Base-by-base conservation (phyloP, 1,139 yeast genomes). In the Pichia sp. region DNA sequence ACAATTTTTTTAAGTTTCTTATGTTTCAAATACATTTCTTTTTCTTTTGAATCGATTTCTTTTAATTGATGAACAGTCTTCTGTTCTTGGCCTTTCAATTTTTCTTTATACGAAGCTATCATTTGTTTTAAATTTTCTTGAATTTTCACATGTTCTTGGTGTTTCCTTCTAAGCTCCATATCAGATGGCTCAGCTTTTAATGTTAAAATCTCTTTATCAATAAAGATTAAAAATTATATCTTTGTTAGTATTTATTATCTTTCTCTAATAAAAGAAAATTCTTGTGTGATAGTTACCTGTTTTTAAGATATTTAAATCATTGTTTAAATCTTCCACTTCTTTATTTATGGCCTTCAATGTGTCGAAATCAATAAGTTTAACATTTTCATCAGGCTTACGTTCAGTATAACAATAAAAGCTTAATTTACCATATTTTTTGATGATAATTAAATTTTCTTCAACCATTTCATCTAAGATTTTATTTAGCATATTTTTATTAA, bases 381-480 rank as follows among this genome's bases (percentile, higher is more conserved):
- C 25, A 20, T 34, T 33, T 3, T 23, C 43, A 6, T 41, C 35
- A 12, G 20, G 16, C 27, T 38, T 34, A 1, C 29, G 39, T 12
- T 35, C 43, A 9, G 6, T 59, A 40, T 64, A 65, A 30, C 65
- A 63, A 47, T 67, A 69, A 33, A 66, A 67, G 4, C 53, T 55
- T 22, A 65, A 55, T 47, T 68, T 69, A 0, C 73, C 74, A 40
- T 66, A 65, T 2, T 59, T 43, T 48, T 67, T 69, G 2, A 60
- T 55, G 6, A 62, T 47, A 25, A 69, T 52, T 34, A 59, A 62
- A 2, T 54, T 56, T 20, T 59, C 56, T 9, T 46, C 50, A 8
- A 56, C 62, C 35, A 69, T 52, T 12, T 48, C 50, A 7, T 67
- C 69, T 40, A 70, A 49, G 2, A 65, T 54, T 39, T 55, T 57